phyloP scores from a whole-genome alignment of 1,284 basidiomycete species.

The Laetiporus sulphureus region DNA sequence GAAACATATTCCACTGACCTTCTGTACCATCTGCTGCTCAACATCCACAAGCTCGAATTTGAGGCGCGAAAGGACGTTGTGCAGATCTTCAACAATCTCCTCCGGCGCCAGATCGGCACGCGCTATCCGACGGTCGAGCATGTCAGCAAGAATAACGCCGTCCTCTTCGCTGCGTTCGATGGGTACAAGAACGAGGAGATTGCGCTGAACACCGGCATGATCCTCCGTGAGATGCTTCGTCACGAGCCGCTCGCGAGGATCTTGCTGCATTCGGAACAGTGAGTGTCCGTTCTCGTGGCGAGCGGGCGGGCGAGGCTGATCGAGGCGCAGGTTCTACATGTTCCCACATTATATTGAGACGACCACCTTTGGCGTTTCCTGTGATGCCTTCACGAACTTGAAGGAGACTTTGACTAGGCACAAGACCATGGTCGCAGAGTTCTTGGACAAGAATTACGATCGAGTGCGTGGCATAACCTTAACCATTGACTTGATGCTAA shows the following conservation, averaged over 20 bases:
- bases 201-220: constrained; percentile 97
- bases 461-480: constrained; percentile 47
- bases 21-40: constrained; percentile 73
- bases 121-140: constrained; percentile 96
- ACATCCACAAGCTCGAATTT: constrained; percentile 89
- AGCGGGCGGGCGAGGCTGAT: too few species aligned
- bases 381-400: constrained; percentile 95
- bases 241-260: constrained; percentile 91
- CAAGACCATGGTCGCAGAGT: constrained; percentile 95
- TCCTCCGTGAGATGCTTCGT: constrained; percentile 93
- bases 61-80: constrained; percentile 96
- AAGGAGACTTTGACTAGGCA: constrained; percentile 96
- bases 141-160: constrained; percentile 76
- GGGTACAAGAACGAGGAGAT: constrained; percentile 95
- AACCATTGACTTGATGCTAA: neutral
- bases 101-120: constrained; percentile 90
- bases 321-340: constrained; percentile 78
- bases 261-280: constrained; percentile 91
- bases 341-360: constrained; percentile 97
- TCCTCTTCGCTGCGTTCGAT: constrained; percentile 83
- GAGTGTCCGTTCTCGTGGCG: too few species aligned
- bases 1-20: constrained; percentile 93
- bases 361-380: constrained; percentile 96
- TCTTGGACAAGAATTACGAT: constrained; percentile 95
- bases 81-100: constrained; percentile 94